These are phyloP conservation scores for Leavenworthia alabamica DNA, from an alignment of 345 rosid species.

Conservation along the genomic window DNA sequence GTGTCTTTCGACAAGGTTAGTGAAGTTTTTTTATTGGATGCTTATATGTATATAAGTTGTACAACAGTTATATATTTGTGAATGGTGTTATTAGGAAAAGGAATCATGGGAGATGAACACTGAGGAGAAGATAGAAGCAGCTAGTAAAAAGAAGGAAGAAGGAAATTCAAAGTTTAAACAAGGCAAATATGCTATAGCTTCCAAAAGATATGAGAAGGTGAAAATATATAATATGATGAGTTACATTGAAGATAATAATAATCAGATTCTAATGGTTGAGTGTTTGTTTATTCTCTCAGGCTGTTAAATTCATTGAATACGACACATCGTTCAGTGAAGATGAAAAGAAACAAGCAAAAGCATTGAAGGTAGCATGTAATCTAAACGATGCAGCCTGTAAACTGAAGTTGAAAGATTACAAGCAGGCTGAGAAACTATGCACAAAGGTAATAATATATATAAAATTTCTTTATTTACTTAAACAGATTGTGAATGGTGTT, in stretches of 20 bases:
- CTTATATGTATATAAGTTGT: too few species aligned
- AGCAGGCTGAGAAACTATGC: constrained; percentile 70
- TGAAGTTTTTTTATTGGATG: background rate
- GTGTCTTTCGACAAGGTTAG: constrained; percentile 70
- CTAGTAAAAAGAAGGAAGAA: constrained; percentile 88
- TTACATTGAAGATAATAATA: background rate
- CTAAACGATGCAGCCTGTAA: constrained; percentile 88
- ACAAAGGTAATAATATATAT: constrained; percentile 73
- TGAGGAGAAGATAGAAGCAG: constrained; percentile 78
- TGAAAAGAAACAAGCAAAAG: constrained; percentile 75
- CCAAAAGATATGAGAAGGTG: constrained; percentile 92
- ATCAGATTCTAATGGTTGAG: background rate
- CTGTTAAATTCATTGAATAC: constrained; percentile 67
- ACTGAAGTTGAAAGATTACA: constrained; percentile 71
- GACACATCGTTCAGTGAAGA: constrained; percentile 75
- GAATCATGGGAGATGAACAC: constrained; percentile 99
- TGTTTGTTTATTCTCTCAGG: constrained; percentile 52
- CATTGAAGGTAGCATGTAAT: constrained; percentile 73
- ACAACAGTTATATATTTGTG: too few species aligned
- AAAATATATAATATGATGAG: background rate
- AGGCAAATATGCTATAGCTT: constrained; percentile 69
- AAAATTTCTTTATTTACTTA: too few species aligned
- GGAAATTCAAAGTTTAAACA: constrained; percentile 77
- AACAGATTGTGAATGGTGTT: too few species aligned
- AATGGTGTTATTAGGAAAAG: too few species aligned